These are phyloP conservation scores for Trypethelium eluteriae DNA, from an alignment of 495 filamentous ascomycete species.

Conservation along the genomic window DNA sequence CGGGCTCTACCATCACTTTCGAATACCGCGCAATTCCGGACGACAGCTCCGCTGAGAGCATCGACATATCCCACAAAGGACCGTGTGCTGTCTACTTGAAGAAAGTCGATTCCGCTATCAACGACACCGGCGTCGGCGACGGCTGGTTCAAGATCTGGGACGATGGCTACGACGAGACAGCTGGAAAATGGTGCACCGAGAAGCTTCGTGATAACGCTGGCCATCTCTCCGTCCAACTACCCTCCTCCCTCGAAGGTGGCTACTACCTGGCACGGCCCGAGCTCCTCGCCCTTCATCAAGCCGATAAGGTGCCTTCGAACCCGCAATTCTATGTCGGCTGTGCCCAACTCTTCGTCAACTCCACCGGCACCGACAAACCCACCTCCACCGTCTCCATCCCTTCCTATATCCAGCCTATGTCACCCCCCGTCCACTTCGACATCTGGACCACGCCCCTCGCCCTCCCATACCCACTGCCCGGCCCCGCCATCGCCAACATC, in stretches of 20 bases:
- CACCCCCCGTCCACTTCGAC: conserved; percentile 54
- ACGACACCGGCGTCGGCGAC: conserved; percentile 40
- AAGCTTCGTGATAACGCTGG: conserved; percentile 57
- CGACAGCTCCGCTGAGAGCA: conserved; percentile 43
- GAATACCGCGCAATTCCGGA: conserved; percentile 57
- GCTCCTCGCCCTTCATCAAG: conserved; percentile 59
- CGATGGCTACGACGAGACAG: conserved; percentile 50
- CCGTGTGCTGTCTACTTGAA: conserved; percentile 71
- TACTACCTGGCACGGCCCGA: conserved; percentile 64
- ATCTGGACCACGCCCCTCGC: conserved; percentile 45
- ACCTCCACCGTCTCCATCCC: conserved; percentile 53
- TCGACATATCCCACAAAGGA: conserved; percentile 59
- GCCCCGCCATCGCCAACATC: conserved; percentile 41
- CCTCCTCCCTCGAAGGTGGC: conserved; percentile 52
- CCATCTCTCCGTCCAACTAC: conserved; percentile 52
- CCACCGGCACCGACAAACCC: conserved; percentile 39
- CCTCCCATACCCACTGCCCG: conserved; percentile 50
- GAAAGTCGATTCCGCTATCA: conserved; percentile 33
- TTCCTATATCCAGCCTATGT: conserved; percentile 47
- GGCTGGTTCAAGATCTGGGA: conserved; percentile 81
- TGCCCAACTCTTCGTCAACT: conserved; percentile 58
- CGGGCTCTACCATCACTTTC: conserved; percentile 52
- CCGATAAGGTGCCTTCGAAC: conserved; percentile 41
- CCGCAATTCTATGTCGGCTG: conserved; percentile 65
- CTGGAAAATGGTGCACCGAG: conserved; percentile 58